Evolutionary conservation across 768 basidiomycete species (phyloP).

Genomic region (Sistotremastrum niveocremeum): DNA sequence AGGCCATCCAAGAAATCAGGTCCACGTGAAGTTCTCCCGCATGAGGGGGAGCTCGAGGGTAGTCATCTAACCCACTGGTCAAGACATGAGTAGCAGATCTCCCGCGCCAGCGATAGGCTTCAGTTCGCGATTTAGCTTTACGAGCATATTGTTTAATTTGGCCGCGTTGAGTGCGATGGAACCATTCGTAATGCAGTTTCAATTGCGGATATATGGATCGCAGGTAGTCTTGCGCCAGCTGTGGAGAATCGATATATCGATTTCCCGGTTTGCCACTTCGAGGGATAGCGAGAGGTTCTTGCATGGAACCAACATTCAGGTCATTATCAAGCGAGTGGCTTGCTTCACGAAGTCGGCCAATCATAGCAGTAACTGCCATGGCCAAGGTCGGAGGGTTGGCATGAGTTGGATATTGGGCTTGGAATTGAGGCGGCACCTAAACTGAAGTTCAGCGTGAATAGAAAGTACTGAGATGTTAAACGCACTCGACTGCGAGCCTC

Average conservation of each 20-base stretch:
- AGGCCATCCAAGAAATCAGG: constrained; percentile 91
- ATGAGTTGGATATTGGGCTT: constrained; percentile 84
- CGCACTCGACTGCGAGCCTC: constrained; percentile 86
- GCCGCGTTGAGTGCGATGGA: constrained; percentile 85
- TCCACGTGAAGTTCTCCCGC: constrained; percentile 89
- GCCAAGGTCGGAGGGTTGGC: constrained; percentile 92
- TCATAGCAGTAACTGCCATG: constrained; percentile 88
- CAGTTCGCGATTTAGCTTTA: constrained; percentile 69
- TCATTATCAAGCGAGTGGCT: constrained; percentile 30
- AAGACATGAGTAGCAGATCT: constrained; percentile 76
- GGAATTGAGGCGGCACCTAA: constrained; percentile 80
- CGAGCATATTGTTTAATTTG: constrained; percentile 87
- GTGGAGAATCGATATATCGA: constrained; percentile 41
- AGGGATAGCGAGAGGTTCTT: constrained; percentile 31
- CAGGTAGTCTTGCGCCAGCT: constrained; percentile 54
- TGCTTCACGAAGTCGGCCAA: constrained; percentile 46
- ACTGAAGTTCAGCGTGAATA: background rate
- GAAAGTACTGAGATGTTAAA: background rate
- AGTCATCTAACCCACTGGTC: constrained; percentile 95
- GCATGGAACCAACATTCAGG: constrained; percentile 47
- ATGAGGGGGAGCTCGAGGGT: constrained; percentile 81
- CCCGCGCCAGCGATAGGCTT: constrained; percentile 93
- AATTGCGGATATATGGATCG: constrained; percentile 71
- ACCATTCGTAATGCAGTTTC: constrained; percentile 92
- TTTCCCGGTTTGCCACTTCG: constrained; percentile 17